These are phyloP conservation scores for Simplicillium sp. DNA, from an alignment of 2,329 filamentous ascomycete genomes.

Conservation along the genomic window DNA sequence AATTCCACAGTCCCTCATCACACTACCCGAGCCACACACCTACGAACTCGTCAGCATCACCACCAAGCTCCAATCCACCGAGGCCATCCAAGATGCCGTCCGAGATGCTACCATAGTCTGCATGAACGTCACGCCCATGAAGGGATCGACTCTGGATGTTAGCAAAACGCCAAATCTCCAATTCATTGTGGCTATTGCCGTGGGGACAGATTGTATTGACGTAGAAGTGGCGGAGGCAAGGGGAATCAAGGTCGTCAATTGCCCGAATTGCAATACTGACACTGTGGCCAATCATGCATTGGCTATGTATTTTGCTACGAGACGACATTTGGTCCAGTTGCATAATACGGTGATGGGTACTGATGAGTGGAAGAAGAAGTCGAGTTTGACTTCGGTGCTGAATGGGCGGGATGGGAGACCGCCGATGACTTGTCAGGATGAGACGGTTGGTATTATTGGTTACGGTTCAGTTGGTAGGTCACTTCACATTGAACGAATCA, in stretches of 20 bases:
- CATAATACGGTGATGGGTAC: slow-evolving; percentile 2
- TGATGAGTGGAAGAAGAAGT: slow-evolving; percentile 8
- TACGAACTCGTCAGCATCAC: not conserved
- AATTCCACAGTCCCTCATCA: slow-evolving; percentile 1
- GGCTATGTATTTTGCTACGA: slow-evolving; percentile 51
- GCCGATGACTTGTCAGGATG: slow-evolving; percentile 16
- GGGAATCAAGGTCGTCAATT: slow-evolving; percentile 67
- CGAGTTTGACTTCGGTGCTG: slow-evolving; percentile 9
- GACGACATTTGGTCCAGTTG: slow-evolving; percentile 6
- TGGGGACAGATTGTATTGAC: slow-evolving; percentile 65
- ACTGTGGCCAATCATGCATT: slow-evolving; percentile 67
- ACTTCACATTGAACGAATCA: too few relatives aligned
- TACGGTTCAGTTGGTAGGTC: slow-evolving; percentile 10
- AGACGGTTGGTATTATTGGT: slow-evolving; percentile 16
- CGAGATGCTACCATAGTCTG: slow-evolving; percentile 1
- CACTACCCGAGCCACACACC: slow-evolving; percentile 1
- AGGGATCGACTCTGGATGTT: not conserved
- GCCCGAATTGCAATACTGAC: slow-evolving; percentile 62
- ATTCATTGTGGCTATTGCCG: slow-evolving; percentile 2
- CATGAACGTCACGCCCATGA: not conserved
- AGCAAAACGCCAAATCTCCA: slow-evolving; percentile 1
- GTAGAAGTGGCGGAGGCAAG: slow-evolving; percentile 56
- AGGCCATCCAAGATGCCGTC: slow-evolving; percentile 1
- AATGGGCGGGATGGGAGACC: slow-evolving; percentile 9
- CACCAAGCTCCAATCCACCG: not conserved